phyloP scores from a whole-genome alignment of 345 rosid species.

The Bruguiera parviflora region DNA sequence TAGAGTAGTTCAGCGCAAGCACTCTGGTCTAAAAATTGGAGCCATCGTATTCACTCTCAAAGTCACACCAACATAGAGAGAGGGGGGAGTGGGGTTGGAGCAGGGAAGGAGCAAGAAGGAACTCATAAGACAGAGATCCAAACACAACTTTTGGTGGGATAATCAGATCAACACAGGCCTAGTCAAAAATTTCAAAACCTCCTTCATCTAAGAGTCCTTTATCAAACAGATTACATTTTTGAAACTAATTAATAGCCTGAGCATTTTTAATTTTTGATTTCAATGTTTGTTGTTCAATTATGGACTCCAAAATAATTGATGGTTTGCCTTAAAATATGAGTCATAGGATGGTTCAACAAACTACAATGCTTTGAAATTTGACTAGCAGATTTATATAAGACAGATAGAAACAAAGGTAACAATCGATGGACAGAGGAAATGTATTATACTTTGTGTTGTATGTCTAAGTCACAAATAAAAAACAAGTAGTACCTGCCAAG shows the following conservation, averaged over 20 bases:
- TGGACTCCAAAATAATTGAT: not conserved
- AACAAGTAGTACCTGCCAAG: slow-evolving; percentile 62
- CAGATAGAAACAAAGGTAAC: not conserved
- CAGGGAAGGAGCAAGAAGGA: not conserved
- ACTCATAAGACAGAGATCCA: not conserved
- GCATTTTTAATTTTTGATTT: not conserved
- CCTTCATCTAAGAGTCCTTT: not conserved
- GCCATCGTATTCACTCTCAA: no score
- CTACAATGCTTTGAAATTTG: not conserved
- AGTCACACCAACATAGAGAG: no score
- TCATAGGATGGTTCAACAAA: no score
- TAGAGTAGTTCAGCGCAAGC: no score
- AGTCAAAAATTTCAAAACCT: not conserved
- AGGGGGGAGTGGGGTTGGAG: no score
- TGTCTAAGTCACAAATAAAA: not conserved
- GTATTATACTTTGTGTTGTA: not conserved
- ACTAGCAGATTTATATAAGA: not conserved
- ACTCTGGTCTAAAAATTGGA: no score
- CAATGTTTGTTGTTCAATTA: not conserved
- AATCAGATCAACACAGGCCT: not conserved
- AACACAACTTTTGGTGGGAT: not conserved
- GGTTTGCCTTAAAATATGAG: no score
- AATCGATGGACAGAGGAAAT: not conserved
- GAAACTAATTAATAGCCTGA: no score
- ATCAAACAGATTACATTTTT: not conserved